Evolutionary conservation across 106 monocot species (phyloP), one percentile per base, ranked within the genome.

Genomic region (Dioscorea alata): DNA sequence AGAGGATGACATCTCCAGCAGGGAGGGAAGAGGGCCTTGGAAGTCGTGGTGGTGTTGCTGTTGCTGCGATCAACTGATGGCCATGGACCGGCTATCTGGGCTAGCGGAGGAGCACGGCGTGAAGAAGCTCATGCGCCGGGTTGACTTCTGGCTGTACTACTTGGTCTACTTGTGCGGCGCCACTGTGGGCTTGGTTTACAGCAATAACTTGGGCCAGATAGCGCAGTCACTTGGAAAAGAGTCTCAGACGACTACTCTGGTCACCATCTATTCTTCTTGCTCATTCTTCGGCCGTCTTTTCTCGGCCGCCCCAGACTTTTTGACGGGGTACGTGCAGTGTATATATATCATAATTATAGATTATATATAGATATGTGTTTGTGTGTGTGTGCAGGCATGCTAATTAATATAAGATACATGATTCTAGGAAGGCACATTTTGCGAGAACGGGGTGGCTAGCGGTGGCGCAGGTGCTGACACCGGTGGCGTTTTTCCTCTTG

Each of bases 61-160:
- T 22, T 65, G 69, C 21, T 67, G 61, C 12, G 34, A 64, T 1
- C 18, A 19, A 25, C 33, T 75, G 33, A 31, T 83, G 10, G 61
- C 22, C 42, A 89, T 59, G 60, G 73, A 75, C 31, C 69, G 71
- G 57, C 23, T 89, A 21, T 18, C 48, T 20, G 33, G 50, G 57
- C 81, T 89, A 12, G 84, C 86, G 59, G 94, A 90, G 63, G 94
- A 94, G 64, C 90, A 94, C 60, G 65, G 75, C 17, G 78, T 65
- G 12, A 71, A 16, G 78, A 74, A 57, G 50, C 73, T 94, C 25
- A 62, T 90, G 15, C 12, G 17, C 2, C 71, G 87, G 8, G 12
- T 84, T 0, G 94, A 94, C 60, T 94, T 90, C 76, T 94, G 90
- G 90, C 23, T 94, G 2, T 94, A 94, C 68, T 94, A 90, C 63